Conservation (phyloP, 305 asterid species). For the Coffea humblotiana region DNA sequence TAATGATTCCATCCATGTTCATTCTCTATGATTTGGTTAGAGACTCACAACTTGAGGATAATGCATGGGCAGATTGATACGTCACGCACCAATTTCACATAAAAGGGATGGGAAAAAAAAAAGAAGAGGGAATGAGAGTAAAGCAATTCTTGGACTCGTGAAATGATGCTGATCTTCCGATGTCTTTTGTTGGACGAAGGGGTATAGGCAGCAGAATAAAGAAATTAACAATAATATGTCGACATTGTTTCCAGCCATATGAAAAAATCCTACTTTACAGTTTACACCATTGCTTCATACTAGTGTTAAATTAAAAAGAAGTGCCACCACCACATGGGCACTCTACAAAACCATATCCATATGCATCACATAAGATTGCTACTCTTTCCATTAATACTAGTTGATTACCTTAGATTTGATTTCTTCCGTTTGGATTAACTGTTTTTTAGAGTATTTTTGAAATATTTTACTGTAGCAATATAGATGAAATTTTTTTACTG, state of each 20-base stretch:
- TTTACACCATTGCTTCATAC: background rate
- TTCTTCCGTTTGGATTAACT: too few relatives aligned
- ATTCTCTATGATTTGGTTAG: background rate
- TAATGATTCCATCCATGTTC: background rate
- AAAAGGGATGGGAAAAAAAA: background rate
- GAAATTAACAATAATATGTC: background rate
- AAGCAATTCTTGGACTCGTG: background rate
- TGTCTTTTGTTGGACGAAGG: conserved; percentile 8
- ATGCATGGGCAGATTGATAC: background rate
- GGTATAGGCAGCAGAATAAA: background rate
- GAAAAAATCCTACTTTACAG: background rate
- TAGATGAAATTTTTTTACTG: too few relatives aligned
- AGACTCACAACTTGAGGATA: background rate
- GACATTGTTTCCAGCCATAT: background rate
- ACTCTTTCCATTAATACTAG: background rate
- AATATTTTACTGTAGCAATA: too few relatives aligned
- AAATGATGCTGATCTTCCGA: conserved; percentile 6
- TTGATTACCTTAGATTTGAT: background rate
- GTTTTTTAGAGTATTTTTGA: too few relatives aligned
- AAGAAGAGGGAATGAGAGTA: background rate
- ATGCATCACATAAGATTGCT: background rate
- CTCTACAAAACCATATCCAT: background rate
- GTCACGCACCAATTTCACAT: background rate
- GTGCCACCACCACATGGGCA: conserved; percentile 10
- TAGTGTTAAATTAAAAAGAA: background rate